Base-by-base conservation (phyloP, 2,329 filamentous ascomycete genomes). In the Teratosphaeria destructans region DNA sequence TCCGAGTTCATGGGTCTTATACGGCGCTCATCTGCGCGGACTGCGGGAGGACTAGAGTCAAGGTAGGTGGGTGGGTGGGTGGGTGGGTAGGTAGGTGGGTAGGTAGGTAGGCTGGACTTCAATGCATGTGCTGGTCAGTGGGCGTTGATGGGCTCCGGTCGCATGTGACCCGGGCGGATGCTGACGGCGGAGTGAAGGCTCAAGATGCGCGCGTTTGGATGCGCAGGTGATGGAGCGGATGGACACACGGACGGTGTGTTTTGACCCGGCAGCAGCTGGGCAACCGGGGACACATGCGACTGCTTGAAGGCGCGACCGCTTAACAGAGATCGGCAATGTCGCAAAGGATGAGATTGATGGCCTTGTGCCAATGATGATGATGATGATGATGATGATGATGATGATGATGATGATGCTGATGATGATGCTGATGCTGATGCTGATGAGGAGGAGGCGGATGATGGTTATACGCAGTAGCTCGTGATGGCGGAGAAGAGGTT, bases 1-100 rank as follows among this genome's bases (percentile, higher is more conserved):
- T 63, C 55, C 59, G 58, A 57, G 62, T 65, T 67, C 67, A 69
- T 69, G 60, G 61, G 63, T 62, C 54, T 63, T 57, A 63, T 55
- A 55, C 39, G 55, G 54, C 26, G 66, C 65, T 62, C 63, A 60
- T 60, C 43, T 59, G 65, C 65, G 65, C 65, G 34, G 27, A 52
- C 39, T 57, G 53, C 52, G 57, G 26, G 34, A 23, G 52, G 52
- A 55, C 23, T 47, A 54, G n/a, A 29, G 23, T 32, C 27, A 37
- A 12, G 56, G 52, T 27, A 23, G 23, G 23, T 23, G 23, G 23
- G 23, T 23, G 23, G 23, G 23, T 23, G 23, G 23, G 23, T 23
- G 2, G 23, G 23, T 23, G 2, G 23, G 23, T 23, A 2, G 23
- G 23, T 23, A 23, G 23, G 23, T 23, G 2, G 23, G 23, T 23